phyloP scores from a whole-genome alignment of 2,329 filamentous ascomycete genomes.

The Phialocephala sp. region DNA sequence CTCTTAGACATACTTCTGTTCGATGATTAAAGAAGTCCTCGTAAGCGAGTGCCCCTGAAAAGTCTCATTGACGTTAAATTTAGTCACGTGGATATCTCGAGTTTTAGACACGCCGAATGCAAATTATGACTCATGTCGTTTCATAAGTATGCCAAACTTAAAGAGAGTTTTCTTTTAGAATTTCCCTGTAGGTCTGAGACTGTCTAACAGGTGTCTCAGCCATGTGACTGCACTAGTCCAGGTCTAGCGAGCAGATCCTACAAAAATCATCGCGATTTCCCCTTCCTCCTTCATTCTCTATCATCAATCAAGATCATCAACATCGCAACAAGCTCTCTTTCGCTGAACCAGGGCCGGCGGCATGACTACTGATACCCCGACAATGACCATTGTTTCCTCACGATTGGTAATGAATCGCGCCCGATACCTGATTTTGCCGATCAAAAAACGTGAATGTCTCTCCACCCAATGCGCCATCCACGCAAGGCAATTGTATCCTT shows the following conservation, averaged over 20 bases:
- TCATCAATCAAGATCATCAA: not conserved
- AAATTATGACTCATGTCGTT: too few relatives aligned
- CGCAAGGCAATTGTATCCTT: conserved; percentile 6
- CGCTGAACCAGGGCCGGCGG: too few relatives aligned
- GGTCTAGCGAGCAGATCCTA: not conserved
- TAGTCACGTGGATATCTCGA: too few relatives aligned
- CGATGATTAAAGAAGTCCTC: too few relatives aligned
- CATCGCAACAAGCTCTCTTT: not conserved
- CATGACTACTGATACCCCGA: too few relatives aligned
- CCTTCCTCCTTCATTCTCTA: not conserved
- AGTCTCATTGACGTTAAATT: too few relatives aligned
- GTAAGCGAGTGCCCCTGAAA: too few relatives aligned
- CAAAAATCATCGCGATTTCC: not conserved
- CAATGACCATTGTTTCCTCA: not conserved
- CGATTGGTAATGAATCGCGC: not conserved
- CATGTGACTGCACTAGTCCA: not conserved
- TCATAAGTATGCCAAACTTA: too few relatives aligned
- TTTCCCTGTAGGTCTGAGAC: too few relatives aligned
- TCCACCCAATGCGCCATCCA: conserved; percentile 4
- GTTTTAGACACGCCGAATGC: too few relatives aligned
- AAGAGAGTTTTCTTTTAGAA: too few relatives aligned
- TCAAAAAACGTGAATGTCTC: conserved; percentile 6
- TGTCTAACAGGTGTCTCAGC: not conserved
- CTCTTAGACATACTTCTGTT: too few relatives aligned
- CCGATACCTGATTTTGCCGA: not conserved